A percentile compares a stretch with the other conserved stretches of the same genome.
These are phyloP conservation scores for Cercospora citrullina DNA, from an alignment of 2,329 filamentous ascomycete species.

Conservation along the genomic window DNA sequence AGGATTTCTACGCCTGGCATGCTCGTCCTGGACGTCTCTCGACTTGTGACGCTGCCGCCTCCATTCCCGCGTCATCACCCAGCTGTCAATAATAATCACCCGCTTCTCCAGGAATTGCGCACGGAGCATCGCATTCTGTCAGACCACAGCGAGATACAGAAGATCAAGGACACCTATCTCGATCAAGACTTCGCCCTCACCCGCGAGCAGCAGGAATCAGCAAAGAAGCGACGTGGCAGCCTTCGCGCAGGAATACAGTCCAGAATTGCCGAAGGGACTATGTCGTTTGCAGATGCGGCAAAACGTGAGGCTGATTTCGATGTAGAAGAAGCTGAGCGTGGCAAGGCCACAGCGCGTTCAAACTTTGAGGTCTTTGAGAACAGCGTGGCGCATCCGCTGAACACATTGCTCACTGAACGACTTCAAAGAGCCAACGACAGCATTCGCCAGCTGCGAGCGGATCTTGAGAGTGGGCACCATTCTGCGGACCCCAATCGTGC, in stretches of 20 bases:
- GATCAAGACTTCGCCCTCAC: slow-evolving; percentile 41
- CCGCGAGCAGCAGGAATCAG: slow-evolving; percentile 46
- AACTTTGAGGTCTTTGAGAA: slow-evolving; percentile 85
- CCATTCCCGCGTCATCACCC: slow-evolving; percentile 93
- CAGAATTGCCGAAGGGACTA: slow-evolving; percentile 73
- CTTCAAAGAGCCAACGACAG: slow-evolving; percentile 71
- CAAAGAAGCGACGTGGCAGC: slow-evolving; percentile 34
- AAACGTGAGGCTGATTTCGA: slow-evolving; percentile 74
- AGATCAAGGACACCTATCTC: slow-evolving; percentile 42
- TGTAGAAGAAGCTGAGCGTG: slow-evolving; percentile 65
- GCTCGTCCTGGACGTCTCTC: slow-evolving; percentile 72
- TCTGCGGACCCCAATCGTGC: slow-evolving; percentile 73
- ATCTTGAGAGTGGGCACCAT: slow-evolving; percentile 71
- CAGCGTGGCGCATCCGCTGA: slow-evolving; percentile 78
- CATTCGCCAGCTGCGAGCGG: slow-evolving; percentile 73
- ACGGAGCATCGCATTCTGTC: slow-evolving; percentile 71
- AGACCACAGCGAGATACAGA: slow-evolving; percentile 69
- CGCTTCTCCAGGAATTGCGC: slow-evolving; percentile 77
- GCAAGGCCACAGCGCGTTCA: slow-evolving; percentile 71
- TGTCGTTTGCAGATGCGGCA: slow-evolving; percentile 78
- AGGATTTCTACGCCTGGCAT: slow-evolving; percentile 29
- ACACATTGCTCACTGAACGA: slow-evolving; percentile 74
- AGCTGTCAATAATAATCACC: slow-evolving; percentile 93
- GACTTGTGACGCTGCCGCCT: slow-evolving; percentile 87
- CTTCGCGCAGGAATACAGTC: slow-evolving; percentile 63